phyloP scores from a whole-genome alignment of 106 monocot species.

The Apostasia ramifera region DNA sequence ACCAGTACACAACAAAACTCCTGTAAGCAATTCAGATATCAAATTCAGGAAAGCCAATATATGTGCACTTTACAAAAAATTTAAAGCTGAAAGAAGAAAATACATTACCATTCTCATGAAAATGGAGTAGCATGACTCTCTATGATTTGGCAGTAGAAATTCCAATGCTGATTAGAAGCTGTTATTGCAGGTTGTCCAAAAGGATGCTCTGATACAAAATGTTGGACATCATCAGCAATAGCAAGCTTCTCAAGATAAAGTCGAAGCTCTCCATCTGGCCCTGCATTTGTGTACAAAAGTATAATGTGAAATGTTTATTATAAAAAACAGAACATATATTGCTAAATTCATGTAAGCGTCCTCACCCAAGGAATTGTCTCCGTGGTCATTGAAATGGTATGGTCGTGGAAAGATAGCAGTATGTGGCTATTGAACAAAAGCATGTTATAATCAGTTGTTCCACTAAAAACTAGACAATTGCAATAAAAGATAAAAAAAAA shows the following conservation, averaged over 20 bases:
- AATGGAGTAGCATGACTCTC: constrained; percentile 10
- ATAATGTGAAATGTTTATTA: background rate
- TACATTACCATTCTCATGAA: background rate
- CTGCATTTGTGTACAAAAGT: constrained; percentile 20
- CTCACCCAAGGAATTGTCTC: constrained; percentile 77
- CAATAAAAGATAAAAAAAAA: background rate
- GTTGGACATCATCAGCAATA: constrained; percentile 49
- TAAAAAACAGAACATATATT: background rate
- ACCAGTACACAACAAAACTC: too few species aligned
- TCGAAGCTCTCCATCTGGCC: constrained; percentile 65
- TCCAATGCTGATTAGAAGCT: constrained; percentile 42
- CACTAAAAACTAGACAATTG: background rate
- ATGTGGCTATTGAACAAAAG: constrained; percentile 31
- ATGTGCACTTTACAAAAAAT: background rate
- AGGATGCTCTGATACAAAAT: constrained; percentile 51
- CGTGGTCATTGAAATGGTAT: constrained; percentile 32
- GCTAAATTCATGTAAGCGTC: constrained; percentile 1
- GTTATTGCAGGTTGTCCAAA: constrained; percentile 69
- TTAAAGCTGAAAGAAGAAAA: background rate
- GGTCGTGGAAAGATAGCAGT: constrained; percentile 83
- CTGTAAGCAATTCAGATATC: too few species aligned
- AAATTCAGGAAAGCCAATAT: too few species aligned
- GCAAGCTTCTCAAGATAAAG: constrained; percentile 66
- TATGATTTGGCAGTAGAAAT: constrained; percentile 50
- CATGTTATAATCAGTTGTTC: background rate